These are phyloP conservation scores for Crithidia bombi DNA, from an alignment of 208 protist genomes.

Conservation along the genomic window DNA sequence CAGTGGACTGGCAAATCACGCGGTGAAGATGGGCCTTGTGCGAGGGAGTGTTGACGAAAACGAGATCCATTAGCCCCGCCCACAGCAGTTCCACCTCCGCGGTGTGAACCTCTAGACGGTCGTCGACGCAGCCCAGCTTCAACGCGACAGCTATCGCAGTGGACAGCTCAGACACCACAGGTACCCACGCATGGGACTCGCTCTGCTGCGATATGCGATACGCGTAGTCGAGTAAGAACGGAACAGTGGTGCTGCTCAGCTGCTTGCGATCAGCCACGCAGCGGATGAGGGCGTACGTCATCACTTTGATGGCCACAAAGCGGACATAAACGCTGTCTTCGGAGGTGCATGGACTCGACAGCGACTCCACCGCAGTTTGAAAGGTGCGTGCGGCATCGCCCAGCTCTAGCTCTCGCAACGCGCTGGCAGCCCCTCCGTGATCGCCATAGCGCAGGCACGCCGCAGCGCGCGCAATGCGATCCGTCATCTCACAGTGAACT, in stretches of 20 bases:
- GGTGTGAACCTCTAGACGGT: conserved; percentile 5
- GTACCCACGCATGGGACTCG: conserved; percentile 51
- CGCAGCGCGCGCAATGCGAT: conserved; percentile 49
- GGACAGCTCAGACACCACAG: conserved; percentile 67
- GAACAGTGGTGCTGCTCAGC: conserved; percentile 27
- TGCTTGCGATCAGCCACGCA: conserved; percentile 27
- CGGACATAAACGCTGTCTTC: conserved; percentile 52
- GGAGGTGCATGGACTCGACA: conserved; percentile 16
- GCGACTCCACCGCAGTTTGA: conserved; percentile 21
- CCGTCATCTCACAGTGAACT: conserved; percentile 36
- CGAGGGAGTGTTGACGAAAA: conserved; percentile 4
- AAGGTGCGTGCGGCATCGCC: conserved; percentile 43
- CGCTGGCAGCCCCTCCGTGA: conserved; percentile 49
- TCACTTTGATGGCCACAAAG: conserved; percentile 71
- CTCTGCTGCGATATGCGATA: conserved; percentile 25
- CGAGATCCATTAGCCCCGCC: conserved; percentile 19
- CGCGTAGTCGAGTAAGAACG: conserved; percentile 57
- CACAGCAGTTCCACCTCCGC: conserved; percentile 30
- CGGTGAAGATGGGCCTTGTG: conserved; percentile 26
- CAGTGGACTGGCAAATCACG: conserved; percentile 35
- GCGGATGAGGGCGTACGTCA: conserved; percentile 59
- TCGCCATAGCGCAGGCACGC: conserved; percentile 60
- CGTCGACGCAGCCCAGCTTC: conserved; percentile 63
- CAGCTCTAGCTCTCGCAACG: conserved; percentile 50
- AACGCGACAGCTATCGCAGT: conserved; percentile 58